These are phyloP conservation scores for Starmerella scarabaei DNA, from an alignment of 805 yeast species.

Conservation along the genomic window DNA sequence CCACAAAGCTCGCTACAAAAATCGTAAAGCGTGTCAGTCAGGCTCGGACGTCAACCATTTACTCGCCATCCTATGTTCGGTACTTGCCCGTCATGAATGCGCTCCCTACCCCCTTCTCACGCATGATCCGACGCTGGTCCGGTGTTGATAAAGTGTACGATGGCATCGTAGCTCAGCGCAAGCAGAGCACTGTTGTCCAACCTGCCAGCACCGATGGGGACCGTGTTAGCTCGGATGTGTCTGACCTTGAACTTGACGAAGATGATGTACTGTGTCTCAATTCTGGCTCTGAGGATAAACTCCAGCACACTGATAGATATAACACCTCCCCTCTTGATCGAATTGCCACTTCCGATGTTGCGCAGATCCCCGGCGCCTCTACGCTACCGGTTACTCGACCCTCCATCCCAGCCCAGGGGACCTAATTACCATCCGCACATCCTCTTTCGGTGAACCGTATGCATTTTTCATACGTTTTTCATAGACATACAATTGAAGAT, in stretches of 20 bases:
- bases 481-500: too few relatives aligned
- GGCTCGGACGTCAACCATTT: conserved; percentile 56
- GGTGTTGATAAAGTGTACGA: conserved; percentile 47
- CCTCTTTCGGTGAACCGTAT: too few relatives aligned
- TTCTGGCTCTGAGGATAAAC: background rate
- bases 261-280: background rate
- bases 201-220: background rate
- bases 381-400: too few relatives aligned
- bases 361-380: too few relatives aligned
- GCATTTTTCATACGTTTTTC: too few relatives aligned
- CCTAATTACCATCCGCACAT: too few relatives aligned
- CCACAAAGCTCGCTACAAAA: conserved; percentile 46
- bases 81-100: conserved; percentile 59
- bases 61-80: conserved; percentile 63
- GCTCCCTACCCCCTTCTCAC: conserved; percentile 57
- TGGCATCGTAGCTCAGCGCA: background rate
- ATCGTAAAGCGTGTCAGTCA: conserved; percentile 43
- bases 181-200: background rate
- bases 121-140: conserved; percentile 41
- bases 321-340: too few relatives aligned
- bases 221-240: background rate
- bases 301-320: too few relatives aligned
- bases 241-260: background rate
- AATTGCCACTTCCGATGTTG: too few relatives aligned
- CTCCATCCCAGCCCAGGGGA: too few relatives aligned